Percentiles rank a stretch among this genome's conserved stretches.
phyloP scores from a whole-genome alignment of 768 basidiomycete species.

The Pisolithus albus region DNA sequence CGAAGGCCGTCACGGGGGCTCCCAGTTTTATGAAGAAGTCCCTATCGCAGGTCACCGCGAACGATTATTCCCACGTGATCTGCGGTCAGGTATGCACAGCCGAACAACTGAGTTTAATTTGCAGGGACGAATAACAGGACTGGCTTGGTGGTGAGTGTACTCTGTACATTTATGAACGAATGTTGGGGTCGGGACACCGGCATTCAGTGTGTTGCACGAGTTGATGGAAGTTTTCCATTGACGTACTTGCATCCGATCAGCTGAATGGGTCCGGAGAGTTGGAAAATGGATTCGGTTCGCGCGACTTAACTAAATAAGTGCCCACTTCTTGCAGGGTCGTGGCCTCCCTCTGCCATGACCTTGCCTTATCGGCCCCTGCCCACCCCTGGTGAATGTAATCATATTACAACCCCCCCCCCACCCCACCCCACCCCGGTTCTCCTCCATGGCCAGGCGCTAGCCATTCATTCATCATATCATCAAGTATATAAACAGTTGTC shows the following conservation, averaged over 20 bases:
- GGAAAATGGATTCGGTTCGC: constrained; percentile 17
- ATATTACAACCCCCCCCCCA: constrained; percentile 33
- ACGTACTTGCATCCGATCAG: constrained; percentile 25
- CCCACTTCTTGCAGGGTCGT: constrained; percentile 16
- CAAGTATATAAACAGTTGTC: constrained; percentile 32
- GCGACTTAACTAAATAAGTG: constrained; percentile 23
- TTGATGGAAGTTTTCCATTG: constrained; percentile 28
- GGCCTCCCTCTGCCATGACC: constrained; percentile 10
- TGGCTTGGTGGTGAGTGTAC: constrained; percentile 4
- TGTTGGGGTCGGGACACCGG: neutral
- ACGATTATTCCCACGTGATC: neutral
- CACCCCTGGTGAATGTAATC: constrained; percentile 35
- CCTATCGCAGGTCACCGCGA: neutral
- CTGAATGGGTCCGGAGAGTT: constrained; percentile 16
- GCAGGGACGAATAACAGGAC: constrained; percentile 3
- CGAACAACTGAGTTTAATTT: constrained; percentile 14
- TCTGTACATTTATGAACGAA: neutral
- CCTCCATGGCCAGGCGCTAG: constrained; percentile 33
- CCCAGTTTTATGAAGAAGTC: neutral
- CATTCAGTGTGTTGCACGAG: neutral
- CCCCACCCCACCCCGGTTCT: constrained; percentile 32
- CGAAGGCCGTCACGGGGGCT: too few species aligned
- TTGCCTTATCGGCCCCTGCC: constrained; percentile 35
- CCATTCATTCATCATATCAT: constrained; percentile 19
- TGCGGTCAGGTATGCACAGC: constrained; percentile 27